Evolutionary conservation across 2,329 filamentous ascomycete genomes (phyloP), one percentile per base, ranked within the genome.

Genomic region (Endocalyx cinctus): DNA sequence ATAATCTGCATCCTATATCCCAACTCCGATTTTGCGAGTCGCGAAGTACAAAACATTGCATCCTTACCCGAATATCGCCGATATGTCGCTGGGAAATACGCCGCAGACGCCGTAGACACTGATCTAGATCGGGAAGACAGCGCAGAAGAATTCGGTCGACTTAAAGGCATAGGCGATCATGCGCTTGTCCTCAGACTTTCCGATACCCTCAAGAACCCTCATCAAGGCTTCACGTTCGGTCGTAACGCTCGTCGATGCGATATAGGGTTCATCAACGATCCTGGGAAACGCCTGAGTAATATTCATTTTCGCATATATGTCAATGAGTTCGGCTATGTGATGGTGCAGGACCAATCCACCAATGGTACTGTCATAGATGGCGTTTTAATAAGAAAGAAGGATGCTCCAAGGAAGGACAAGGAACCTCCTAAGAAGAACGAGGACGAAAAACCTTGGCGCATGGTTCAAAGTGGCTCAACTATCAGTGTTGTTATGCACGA

Each of bases 251-350:
- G 58, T 28, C 72, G 76, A 20, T 92, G 86, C 59, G 92, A 98
- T 37, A 63, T 89, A 29, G 74, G 74, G 48, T 77, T 87, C 29
- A 59, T 66, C 22, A 70, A 80, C 42, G 83, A 90, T 45, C 74
- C 75, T 1, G 67, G 76, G 33, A 83, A 77, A 55, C 76, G 85
- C 27, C 74, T 98, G 39, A 97, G 90, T 67, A 96, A 97, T 55
- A 73, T 84, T n/a, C 92, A 98, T 57, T 98, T 97, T 57, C 82
- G 87, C 33, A 94, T 98, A 41, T 95, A 84, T 54, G 72, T 95
- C 48, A 98, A 94, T 50, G 69, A 79, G n/a, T 78, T 86, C 43
- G 87, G 84, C 17, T 81, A 85, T 36, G 72, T 96, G 44, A 95
- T 98, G 87, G 67, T 97, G 10, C 82, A 95, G 58, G 92, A 98